Conservation (phyloP, 1,139 yeast genomes). For the Yarrowia galli region DNA sequence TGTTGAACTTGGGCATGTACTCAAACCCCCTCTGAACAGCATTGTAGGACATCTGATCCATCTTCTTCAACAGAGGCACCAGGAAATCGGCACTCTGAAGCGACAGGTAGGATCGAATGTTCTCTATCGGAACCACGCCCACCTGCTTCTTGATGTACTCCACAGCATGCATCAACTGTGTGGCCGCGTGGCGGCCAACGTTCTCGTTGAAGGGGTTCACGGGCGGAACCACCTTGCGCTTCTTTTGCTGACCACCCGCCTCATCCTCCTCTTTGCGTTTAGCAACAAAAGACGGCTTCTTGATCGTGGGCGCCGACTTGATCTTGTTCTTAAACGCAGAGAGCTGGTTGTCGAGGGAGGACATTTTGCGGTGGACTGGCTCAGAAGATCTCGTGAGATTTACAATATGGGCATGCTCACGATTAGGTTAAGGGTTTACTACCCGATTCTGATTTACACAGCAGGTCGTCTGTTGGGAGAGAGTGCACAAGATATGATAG, state of each 20-base stretch:
- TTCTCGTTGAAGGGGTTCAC: conserved; percentile 52
- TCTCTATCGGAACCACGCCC: conserved; percentile 68
- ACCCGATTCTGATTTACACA: conserved; percentile 3
- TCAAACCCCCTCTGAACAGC: conserved; percentile 67
- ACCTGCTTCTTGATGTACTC: conserved; percentile 80
- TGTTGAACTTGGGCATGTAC: conserved; percentile 88
- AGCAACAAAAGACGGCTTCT: conserved; percentile 49
- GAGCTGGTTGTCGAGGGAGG: conserved; percentile 56
- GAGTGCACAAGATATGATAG: background rate
- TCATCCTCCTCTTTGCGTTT: conserved; percentile 44
- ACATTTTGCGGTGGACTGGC: conserved; percentile 43
- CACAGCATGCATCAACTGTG: conserved; percentile 85
- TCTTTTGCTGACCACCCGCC: conserved; percentile 42
- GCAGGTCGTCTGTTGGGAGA: conserved; percentile 13
- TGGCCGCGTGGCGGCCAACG: conserved; percentile 71
- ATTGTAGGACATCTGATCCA: conserved; percentile 66
- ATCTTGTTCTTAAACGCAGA: conserved; percentile 68
- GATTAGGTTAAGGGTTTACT: conserved; percentile 12
- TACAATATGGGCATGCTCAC: conserved; percentile 17
- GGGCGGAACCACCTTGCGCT: conserved; percentile 51
- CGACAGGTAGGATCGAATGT: conserved; percentile 65
- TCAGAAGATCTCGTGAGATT: conserved; percentile 11
- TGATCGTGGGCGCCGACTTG: conserved; percentile 62
- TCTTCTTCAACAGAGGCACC: conserved; percentile 72
- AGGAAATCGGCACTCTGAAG: conserved; percentile 50